These are phyloP conservation scores for Hypoxylon sp. DNA, from an alignment of 2,329 filamentous ascomycete genomes.

Conservation along the genomic window DNA sequence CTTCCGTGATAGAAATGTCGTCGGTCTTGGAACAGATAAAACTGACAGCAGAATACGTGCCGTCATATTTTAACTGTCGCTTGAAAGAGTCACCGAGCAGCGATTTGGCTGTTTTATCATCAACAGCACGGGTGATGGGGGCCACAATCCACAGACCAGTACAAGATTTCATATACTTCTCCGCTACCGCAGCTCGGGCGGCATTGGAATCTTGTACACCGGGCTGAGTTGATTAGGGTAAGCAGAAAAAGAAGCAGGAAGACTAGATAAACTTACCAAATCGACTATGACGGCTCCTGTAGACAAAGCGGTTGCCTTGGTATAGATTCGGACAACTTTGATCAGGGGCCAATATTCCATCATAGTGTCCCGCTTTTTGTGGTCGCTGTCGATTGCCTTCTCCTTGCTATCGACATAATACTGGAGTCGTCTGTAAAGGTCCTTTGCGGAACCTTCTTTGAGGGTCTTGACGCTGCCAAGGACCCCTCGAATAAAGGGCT, in stretches of 20 bases:
- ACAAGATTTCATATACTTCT: constrained; percentile 70
- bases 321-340: constrained; percentile 51
- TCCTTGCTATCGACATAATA: constrained; percentile 54
- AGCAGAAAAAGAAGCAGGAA: neutral
- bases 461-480: constrained; percentile 50
- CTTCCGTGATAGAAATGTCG: constrained; percentile 65
- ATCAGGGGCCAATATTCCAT: constrained; percentile 51
- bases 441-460: constrained; percentile 40
- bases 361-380: constrained; percentile 27
- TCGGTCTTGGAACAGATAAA: constrained; percentile 67
- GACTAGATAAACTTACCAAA: constrained; percentile 41
- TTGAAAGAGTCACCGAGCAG: constrained; percentile 72
- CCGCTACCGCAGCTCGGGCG: constrained; percentile 69
- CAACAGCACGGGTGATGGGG: constrained; percentile 72
- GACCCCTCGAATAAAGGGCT: constrained; percentile 46
- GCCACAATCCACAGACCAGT: constrained; percentile 74
- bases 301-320: constrained; percentile 55
- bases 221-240: constrained; percentile 47
- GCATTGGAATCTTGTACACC: constrained; percentile 71
- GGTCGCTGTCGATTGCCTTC: constrained; percentile 42
- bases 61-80: constrained; percentile 72
- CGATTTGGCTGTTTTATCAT: constrained; percentile 72
- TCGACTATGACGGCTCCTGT: constrained; percentile 58
- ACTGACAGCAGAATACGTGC: constrained; percentile 66
- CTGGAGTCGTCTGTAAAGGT: constrained; percentile 49